Base-by-base conservation (phyloP, 2,329 filamentous ascomycete genomes). In the Arachnomyces sp. region DNA sequence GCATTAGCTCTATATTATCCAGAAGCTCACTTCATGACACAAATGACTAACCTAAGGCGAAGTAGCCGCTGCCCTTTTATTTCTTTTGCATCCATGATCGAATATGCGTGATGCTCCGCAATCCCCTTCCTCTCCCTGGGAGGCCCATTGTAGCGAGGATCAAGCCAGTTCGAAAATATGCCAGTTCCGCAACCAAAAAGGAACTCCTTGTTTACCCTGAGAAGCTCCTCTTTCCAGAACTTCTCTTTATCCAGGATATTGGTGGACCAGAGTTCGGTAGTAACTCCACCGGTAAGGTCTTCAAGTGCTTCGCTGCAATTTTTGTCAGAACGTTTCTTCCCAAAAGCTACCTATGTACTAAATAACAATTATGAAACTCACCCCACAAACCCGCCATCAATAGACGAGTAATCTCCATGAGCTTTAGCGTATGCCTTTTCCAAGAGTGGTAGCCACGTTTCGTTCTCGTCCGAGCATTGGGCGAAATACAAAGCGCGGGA, bases 371-470 rank as follows among this genome's bases (percentile, higher is more conserved):
- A 21, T n/a, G 7, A 16, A n/a, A 52, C 63, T 45, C 62, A 73
- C 55, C 73, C 82, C 13, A 82, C 80, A 55, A 80, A 86, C 0
- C 85, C 85, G 5, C 84, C 84, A 31, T 84, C 75, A 28, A 93
- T 84, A 1, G 82, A 74, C 13, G 73, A 76, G 50, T 84, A 93
- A 54, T 92, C 84, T 2, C 84, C 85, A 51, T 92, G 86, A 0
- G 83, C 83, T 60, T 92, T 92, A 14, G 86, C 86, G 55, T 85
- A 90, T 1, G 86, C 86, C 60, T 90, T 90, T 54, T 90, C 84
- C 2, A 89, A 67, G 16, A 92, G 65, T 0, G 85, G 83, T 4
- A 90, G 70, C 86, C 86, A 92, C 0, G 84, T 90, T 59, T 90
- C 85, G 54, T 87, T 86, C 28, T 80, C 77, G 46, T 86, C 78